Base-by-base conservation (phyloP, 2,329 filamentous ascomycete genomes). In the Clarireedia homoeocarpa region DNA sequence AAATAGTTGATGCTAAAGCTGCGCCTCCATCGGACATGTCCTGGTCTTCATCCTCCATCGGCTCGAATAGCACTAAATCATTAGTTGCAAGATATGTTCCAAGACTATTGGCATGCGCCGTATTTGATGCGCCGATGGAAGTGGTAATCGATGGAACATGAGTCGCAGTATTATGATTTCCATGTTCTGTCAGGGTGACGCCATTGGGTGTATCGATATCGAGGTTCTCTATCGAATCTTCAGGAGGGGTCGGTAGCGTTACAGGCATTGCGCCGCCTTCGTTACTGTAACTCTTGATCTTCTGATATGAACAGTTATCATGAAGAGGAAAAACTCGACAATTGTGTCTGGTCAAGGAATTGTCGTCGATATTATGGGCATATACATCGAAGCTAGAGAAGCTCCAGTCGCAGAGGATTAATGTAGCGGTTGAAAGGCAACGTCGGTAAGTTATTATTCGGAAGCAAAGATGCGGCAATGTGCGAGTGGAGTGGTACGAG, bases 11-110 rank as follows among this genome's bases (percentile, higher is more conserved):
- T 15, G 51, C 61, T 49, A 65, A 58, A 27, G 55, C 51, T 24
- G 52, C 65, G 23, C 65, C 66, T 46, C 63, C 64, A 42, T 67
- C 66, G 12, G 64, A 64, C 66, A 68, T 68, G 44, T 67, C 64
- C 53, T 61, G 61, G 51, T 67, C 65, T 48, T 65, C 64, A 44
- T 67, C 64, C 36, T 47, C 55, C 45, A 55, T 48, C 23, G 26
- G 17, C n/a, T 58, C 50, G 7, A 48, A 51, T 6, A 48, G 39
- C 2, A 59, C 58, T 24, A 48, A 38, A 36, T 51, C 51, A n/a
- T 58, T 50, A 15, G 60, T 61, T 39, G 51, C 44, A 17, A 58
- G 56, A n/a, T 56, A 39, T 48, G 55, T 57, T 6, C 59, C 59
- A 44, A 58, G 54, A 23, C 27, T 26, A 20, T 42, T 48, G 17